Evolutionary conservation across 164 flowering plant species (phyloP), one percentile per base, ranked within the genome.

Genomic region (Berberis vulgaris): DNA sequence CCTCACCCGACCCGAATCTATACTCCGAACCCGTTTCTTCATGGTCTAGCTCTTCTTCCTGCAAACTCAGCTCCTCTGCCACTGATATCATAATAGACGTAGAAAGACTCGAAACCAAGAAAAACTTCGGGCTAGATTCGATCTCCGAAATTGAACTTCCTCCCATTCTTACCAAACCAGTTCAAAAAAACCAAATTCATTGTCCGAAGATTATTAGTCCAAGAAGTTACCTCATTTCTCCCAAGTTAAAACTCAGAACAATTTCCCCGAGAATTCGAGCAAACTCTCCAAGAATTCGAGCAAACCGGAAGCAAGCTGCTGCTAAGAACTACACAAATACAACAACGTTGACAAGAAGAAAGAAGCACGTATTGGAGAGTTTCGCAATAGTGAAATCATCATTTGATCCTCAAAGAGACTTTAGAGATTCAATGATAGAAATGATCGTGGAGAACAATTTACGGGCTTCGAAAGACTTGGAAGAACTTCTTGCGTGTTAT

Each of bases 381-480:
- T 68, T 84, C 7, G 97, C 97, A 10, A 72, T 91, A 3, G 84
- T 86, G 76, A 91, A 91, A 62, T 71, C 82, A 0, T 86, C 96
- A 6, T 65, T 57, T 2, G 81, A 91, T 67, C 97, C 97, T 9
- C 79, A 77, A 50, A 81, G 65, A 53, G 97, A 91, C 59, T 91
- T 91, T 80, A 82, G 78, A 65, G 89, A 91, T 0, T 91, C 97
- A 8, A 91, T 91, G 97, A 76, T 85, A 86, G 96, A 91, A 70
- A 91, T 91, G 97, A 88, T 91, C 3, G 68, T 83, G 60, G 86
- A 86, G 81, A 85, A 88, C 68, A 76, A 86, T 67, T 75, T 91
- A 42, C 65, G 74, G 63, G 75, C 79, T 2, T 77, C 93, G 0
- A 82, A 82, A 66, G 97, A 88, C 45, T 74, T 91, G 72, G 97